phyloP scores from a whole-genome alignment of 768 basidiomycete genomes.

The Mycena chlorophos region DNA sequence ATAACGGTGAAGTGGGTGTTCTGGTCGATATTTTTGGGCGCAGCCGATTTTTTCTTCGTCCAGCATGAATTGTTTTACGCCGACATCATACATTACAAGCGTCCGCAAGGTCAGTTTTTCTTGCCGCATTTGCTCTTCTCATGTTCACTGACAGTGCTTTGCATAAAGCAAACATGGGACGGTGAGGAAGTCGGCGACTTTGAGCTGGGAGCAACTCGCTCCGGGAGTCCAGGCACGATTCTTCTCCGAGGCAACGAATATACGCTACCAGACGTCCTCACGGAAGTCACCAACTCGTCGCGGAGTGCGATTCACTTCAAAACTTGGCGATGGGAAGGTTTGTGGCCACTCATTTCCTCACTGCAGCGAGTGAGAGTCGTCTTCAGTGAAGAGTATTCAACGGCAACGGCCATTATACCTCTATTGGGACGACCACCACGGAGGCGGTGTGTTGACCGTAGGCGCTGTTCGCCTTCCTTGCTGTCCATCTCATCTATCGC shows the following conservation, averaged over 20 bases:
- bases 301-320: conserved; percentile 29
- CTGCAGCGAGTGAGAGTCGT: too few species aligned
- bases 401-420: conserved; percentile 27
- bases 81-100: conserved; percentile 48
- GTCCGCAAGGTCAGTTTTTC: conserved; percentile 29
- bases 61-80: conserved; percentile 51
- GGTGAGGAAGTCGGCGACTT: conserved; percentile 51
- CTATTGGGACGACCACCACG: conserved; percentile 38
- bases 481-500: not conserved
- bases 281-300: conserved; percentile 34
- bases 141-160: not conserved
- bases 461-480: conserved; percentile 1
- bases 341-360: too few species aligned
- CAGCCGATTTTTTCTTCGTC: not conserved
- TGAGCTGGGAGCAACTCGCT: conserved; percentile 37
- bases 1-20: conserved; percentile 36
- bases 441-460: conserved; percentile 32
- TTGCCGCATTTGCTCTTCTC: not conserved
- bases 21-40: not conserved
- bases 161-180: conserved; percentile 35
- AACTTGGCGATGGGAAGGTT: conserved; percentile 41
- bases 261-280: conserved; percentile 36
- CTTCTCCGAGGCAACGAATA: conserved; percentile 40
- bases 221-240: conserved; percentile 33
- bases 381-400: conserved; percentile 25